Evolutionary conservation across 1,284 basidiomycete genomes (phyloP).

Genomic region (Melampsora larici-populina): DNA sequence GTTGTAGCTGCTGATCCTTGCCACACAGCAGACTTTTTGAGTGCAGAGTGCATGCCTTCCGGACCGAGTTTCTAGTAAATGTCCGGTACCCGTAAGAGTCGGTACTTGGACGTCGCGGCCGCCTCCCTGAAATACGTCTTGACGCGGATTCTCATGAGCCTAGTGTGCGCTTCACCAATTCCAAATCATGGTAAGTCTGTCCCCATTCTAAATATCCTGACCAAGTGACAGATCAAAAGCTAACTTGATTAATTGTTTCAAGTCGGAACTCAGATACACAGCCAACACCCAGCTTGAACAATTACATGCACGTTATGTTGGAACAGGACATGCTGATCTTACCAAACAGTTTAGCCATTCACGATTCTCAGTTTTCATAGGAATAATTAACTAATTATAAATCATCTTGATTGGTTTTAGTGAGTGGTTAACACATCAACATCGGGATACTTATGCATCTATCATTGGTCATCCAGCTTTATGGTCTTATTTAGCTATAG

Average conservation of each 20-base stretch:
- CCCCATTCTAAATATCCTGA: not conserved
- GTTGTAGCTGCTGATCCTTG: no score
- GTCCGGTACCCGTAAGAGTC: no score
- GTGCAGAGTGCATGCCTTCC: no score
- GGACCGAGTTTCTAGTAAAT: no score
- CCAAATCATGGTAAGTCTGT: no score
- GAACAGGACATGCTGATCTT: conserved; percentile 87
- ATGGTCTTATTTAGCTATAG: conserved; percentile 80
- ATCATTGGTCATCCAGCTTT: conserved; percentile 87
- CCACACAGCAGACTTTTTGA: no score
- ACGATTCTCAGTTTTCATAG: not conserved
- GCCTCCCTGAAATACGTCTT: no score
- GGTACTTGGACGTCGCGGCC: no score
- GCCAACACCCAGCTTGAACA: conserved; percentile 91
- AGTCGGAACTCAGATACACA: conserved; percentile 85
- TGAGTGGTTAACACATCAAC: conserved; percentile 96
- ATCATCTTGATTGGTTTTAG: conserved; percentile 56
- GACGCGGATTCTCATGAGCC: no score
- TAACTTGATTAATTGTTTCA: conserved; percentile 3
- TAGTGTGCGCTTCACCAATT: no score
- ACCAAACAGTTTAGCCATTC: conserved; percentile 73
- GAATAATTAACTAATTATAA: conserved; percentile 1
- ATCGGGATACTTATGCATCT: conserved; percentile 85
- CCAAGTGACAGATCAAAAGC: not conserved
- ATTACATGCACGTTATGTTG: conserved; percentile 91